These are phyloP conservation scores for Musa beccarii DNA, from an alignment of 176 grass and related monocot genomes.

Conservation along the genomic window DNA sequence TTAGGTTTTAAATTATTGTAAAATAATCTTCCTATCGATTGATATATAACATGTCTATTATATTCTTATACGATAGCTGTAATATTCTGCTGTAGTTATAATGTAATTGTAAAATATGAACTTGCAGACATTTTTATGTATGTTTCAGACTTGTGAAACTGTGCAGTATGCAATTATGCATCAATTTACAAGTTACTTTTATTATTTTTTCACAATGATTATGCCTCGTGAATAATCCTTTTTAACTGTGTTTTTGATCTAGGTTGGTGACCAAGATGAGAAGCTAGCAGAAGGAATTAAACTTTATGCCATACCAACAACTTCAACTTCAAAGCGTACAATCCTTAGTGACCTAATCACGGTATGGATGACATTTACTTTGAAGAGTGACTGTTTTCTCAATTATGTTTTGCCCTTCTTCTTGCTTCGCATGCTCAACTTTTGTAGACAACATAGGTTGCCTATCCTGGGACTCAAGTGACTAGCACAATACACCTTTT, in stretches of 20 bases:
- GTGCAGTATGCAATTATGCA: too few relatives aligned
- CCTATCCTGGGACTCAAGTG: not conserved
- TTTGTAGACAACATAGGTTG: not conserved
- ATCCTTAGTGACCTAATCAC: constrained; percentile 87
- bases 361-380: constrained; percentile 37
- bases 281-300: constrained; percentile 98
- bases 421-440: not conserved
- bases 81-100: too few relatives aligned
- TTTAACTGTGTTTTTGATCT: constrained; percentile 17
- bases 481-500: not conserved
- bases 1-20: too few relatives aligned
- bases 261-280: constrained; percentile 91
- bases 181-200: too few relatives aligned
- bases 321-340: constrained; percentile 76
- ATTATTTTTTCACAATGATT: not conserved
- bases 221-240: not conserved
- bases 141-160: too few relatives aligned
- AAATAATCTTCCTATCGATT: too few relatives aligned
- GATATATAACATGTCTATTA: too few relatives aligned
- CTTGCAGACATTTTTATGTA: too few relatives aligned
- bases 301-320: constrained; percentile 72
- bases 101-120: too few relatives aligned
- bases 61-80: too few relatives aligned
- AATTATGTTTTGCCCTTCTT: not conserved
- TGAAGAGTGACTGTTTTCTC: constrained; percentile 4